Evolutionary conservation across 306 rosid genomes (phyloP), one percentile per base, ranked within the genome.

Genomic region (Sechiopsis laciniata): DNA sequence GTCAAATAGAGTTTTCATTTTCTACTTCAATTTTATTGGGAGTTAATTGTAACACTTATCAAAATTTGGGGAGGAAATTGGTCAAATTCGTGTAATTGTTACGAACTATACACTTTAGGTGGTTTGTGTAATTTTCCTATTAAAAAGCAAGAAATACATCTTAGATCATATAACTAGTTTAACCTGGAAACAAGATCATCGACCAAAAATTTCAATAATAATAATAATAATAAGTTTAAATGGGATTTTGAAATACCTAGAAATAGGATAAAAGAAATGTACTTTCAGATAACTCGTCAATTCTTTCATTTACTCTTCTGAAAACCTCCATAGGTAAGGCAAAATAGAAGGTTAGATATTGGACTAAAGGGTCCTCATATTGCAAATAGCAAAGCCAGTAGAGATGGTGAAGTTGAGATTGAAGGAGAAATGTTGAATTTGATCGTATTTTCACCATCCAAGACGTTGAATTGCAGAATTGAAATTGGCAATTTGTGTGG

Each of bases 361-460:
- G 97, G 97, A 91, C 97, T 91, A 96, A 91, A 91, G 97, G 97
- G 97, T 89, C 97, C 96, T 96, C 97, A 96, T 88, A 80, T 81
- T 89, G 83, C 78, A 86, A 78, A 88, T 91, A 87, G 82, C 88
- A 78, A 85, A 86, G 87, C 88, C 86, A 74, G 96, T 81, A 84
- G 93, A 86, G 74, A 87, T 89, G 4, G 85, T 77, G 80, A 89
- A 88, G 81, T 85, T 86, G 55, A 89, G 90, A 75, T 87, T 89
- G 22, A 85, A 88, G 0, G 96, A 79, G 70, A 87, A 86, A 52
- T 81, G 88, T 53, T 86, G 96, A 59, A 81, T 55, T 76, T 85
- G 86, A 48, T 73, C 83, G 85, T 80, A 52, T 80, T 82, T 29
- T 83, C 87, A 8, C 61, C 68, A 19, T 75, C 78, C 9, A 81